Conservation (phyloP, 805 yeast species). For the Suhomyces faveliae region DNA sequence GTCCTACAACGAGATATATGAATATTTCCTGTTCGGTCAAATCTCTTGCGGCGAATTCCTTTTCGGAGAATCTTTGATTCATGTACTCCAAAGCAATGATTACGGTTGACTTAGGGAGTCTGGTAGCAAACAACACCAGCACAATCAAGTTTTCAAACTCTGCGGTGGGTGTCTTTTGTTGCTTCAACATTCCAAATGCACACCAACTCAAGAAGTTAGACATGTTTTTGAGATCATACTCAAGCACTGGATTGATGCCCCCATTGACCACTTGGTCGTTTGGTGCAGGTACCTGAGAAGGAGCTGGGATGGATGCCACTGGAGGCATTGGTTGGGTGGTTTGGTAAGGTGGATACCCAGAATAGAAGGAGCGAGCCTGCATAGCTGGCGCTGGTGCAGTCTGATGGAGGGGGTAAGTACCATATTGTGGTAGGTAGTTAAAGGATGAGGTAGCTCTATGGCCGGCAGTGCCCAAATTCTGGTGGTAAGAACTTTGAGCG, state of each 20-base stretch:
- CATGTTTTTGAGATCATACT: conserved; percentile 78
- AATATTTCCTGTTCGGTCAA: conserved; percentile 42
- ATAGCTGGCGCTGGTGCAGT: conserved; percentile 8
- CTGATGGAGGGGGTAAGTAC: conserved; percentile 16
- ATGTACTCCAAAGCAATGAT: conserved; percentile 77
- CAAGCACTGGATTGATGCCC: conserved; percentile 75
- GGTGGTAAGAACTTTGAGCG: conserved; percentile 18
- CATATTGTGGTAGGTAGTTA: conserved; percentile 23
- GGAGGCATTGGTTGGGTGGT: conserved; percentile 6
- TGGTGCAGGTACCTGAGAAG: conserved; percentile 5
- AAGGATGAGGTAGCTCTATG: conserved; percentile 35
- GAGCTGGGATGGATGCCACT: not conserved
- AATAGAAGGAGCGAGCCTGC: conserved; percentile 14
- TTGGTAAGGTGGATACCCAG: conserved; percentile 6
- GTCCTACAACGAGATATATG: conserved; percentile 60
- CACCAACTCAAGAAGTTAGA: conserved; percentile 76
- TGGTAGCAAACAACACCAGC: conserved; percentile 78
- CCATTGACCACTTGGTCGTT: conserved; percentile 43
- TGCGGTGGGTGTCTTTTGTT: conserved; percentile 41
- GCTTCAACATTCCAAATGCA: conserved; percentile 64
- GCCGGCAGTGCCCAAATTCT: conserved; percentile 37
- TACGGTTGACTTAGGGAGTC: conserved; percentile 81
- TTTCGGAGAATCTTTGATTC: conserved; percentile 52
- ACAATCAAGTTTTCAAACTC: conserved; percentile 59
- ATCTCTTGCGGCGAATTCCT: conserved; percentile 9